Evolutionary conservation across 1,284 basidiomycete genomes (phyloP), one percentile per base, ranked within the genome.

Genomic region (Leccinum subrobustum): DNA sequence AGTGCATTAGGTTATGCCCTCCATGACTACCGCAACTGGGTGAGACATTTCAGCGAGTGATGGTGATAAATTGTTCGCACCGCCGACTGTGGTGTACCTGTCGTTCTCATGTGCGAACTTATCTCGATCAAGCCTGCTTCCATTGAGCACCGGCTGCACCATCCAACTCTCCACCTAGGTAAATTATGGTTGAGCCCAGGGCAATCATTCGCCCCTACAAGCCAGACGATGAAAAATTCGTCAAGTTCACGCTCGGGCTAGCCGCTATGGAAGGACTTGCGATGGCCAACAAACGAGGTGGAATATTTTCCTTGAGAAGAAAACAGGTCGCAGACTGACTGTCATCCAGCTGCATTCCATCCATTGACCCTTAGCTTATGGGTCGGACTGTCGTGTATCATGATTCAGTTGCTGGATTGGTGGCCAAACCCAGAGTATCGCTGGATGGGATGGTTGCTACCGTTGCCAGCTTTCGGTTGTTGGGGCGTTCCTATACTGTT

Each of bases 211-310:
- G 91, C 54, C 73, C 76, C 1, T 85, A 81, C 67, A 65, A 73
- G 35, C 62, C 75, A 6, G 65, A 71, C 11, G 90, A 93, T 71
- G 77, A 82, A 57, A 86, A 83, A 66, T 70, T 80, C 7, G 81
- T 86, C 37, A 83, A 81, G 58, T 91, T 92, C 74, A 79, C 83
- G 63, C 75, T 93, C 18, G 88, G 85, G 31, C 87, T 89, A 69
- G 78, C 85, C 7, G 78, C 82, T 53, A 87, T 93, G 84, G 89
- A 91, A 68, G 79, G 81, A 20, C 80, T 93, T 35, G 86, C 88
- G 5, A 74, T 78, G 11, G 91, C 91, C 25, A 94, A 94, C 70
- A 78, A 76, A 61, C 77, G 76, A 73, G 77, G 92, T 89, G 64
- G 52, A 78, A 73, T 23, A 3, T 5, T 3, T 7, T 25, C 16